These are phyloP conservation scores for Breynia disticha DNA, from an alignment of 441 rosid genomes.

Conservation along the genomic window DNA sequence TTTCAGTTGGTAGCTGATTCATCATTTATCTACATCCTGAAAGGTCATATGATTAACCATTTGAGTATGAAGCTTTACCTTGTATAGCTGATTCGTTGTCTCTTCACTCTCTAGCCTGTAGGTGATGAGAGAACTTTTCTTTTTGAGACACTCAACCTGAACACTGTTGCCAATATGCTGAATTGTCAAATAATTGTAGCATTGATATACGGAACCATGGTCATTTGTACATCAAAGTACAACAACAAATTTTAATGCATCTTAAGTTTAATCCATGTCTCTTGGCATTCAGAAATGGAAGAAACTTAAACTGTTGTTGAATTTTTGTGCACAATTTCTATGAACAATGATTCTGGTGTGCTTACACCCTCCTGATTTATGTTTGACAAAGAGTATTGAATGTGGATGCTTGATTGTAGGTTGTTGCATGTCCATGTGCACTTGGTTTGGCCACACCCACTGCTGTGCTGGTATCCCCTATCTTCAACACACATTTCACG, in stretches of 20 bases:
- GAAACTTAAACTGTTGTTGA: not conserved
- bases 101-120: not conserved
- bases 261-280: no score
- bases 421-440: constrained; percentile 98
- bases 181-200: no score
- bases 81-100: not conserved
- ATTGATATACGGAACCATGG: no score
- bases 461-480: constrained; percentile 69
- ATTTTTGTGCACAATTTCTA: not conserved
- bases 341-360: not conserved
- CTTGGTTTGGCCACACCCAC: constrained; percentile 98
- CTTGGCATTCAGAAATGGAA: no score
- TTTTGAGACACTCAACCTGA: no score
- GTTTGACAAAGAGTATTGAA: constrained; percentile 2
- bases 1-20: not conserved
- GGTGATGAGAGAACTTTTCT: no score
- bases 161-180: no score
- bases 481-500: constrained; percentile 6
- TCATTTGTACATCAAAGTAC: no score
- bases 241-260: no score
- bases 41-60: no score
- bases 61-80: not conserved
- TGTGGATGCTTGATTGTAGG: constrained; percentile 39
- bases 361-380: not conserved
- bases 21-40: no score